Evolutionary conservation across 176 grass and related monocot species (phyloP).

Genomic region (Triticum aestivum): IWGSC_CS_RefSeq_v2.1 NC_057810.1:453313175-453313674

Average conservation of each 20-base stretch:
- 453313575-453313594: background rate
- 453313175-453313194: background rate
- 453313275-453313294: conserved; percentile 8
- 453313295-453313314: background rate
- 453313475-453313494: conserved; percentile 12
- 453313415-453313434: background rate
- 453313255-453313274: conserved; percentile 2
- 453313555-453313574: no score
- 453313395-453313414: conserved; percentile 21
- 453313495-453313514: conserved; percentile 18
- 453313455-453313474: conserved; percentile 13
- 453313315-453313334: conserved; percentile 44
- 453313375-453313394: conserved; percentile 26
- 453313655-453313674: background rate
- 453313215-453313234: background rate
- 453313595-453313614: background rate
- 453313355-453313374: conserved; percentile 38
- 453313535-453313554: no score
- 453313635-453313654: background rate
- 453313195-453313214: background rate
- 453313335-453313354: conserved; percentile 34
- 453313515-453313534: background rate
- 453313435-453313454: conserved; percentile 22
- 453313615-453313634: background rate
- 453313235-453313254: background rate